Percentiles rank a stretch among this genome's conserved stretches.
phyloP scores from a whole-genome alignment of 2,329 filamentous ascomycete species.

The Sclerotinia spermophila region DNA sequence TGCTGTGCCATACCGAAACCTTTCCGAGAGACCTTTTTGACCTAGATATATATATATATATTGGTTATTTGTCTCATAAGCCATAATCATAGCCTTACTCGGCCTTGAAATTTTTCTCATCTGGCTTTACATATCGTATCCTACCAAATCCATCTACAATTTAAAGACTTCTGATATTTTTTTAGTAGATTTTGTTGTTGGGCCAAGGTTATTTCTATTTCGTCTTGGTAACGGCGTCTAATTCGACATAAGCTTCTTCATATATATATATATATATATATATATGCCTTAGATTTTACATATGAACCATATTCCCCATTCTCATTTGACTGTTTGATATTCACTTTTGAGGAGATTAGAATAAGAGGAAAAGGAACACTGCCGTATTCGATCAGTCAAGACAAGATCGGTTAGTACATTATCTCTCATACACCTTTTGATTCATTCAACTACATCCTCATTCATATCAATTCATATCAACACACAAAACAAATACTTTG shows the following conservation, averaged over 20 bases:
- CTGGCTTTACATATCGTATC: background rate
- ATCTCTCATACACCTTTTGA: background rate
- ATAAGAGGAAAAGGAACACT: background rate
- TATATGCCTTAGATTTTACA: background rate
- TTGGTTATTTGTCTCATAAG: background rate
- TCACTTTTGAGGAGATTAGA: background rate
- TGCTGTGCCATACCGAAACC: background rate
- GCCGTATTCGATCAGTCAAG: background rate
- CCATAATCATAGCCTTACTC: background rate
- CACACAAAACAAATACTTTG: no score
- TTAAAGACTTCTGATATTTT: background rate
- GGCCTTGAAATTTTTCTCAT: background rate
- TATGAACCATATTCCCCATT: background rate
- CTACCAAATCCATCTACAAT: background rate
- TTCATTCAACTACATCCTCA: background rate
- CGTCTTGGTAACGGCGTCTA: background rate
- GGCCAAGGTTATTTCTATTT: background rate
- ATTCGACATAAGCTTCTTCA: no score
- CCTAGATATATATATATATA: slow-evolving; percentile 6
- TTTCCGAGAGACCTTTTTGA: background rate
- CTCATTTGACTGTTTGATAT: background rate
- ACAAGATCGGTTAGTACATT: background rate
- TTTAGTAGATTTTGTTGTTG: background rate
- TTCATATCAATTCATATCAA: background rate
- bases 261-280: background rate